Percentiles rank a stretch among this genome's conserved stretches.
Conservation (phyloP, 345 rosid genomes). For the Hibiscus trionum region DNA sequence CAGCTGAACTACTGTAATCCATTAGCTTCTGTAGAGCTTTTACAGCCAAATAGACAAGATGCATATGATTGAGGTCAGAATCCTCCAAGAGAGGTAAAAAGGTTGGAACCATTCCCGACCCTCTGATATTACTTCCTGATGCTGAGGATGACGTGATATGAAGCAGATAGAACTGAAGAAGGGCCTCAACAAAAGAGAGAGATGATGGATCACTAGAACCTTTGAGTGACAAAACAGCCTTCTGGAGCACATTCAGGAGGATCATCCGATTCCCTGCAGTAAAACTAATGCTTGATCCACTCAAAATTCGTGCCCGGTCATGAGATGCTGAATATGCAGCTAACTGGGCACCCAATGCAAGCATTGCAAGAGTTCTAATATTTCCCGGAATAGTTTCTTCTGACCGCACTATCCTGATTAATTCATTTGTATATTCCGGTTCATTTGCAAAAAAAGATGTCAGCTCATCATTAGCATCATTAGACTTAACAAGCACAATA, state of each 20-base stretch:
- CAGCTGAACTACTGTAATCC: constrained; percentile 67
- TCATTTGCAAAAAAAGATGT: constrained; percentile 91
- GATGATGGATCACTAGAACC: constrained; percentile 76
- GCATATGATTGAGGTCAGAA: constrained; percentile 68
- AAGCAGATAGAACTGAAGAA: constrained; percentile 90
- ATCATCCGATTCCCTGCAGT: constrained; percentile 83
- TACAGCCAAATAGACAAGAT: constrained; percentile 88
- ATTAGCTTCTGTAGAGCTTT: constrained; percentile 81
- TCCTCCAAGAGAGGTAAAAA: constrained; percentile 91
- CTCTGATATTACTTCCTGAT: constrained; percentile 86
- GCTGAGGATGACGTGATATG: constrained; percentile 91
- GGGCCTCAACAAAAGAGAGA: constrained; percentile 87
- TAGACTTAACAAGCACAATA: constrained; percentile 88
- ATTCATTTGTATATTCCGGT: constrained; percentile 93
- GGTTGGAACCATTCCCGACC: constrained; percentile 93
- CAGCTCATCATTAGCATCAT: constrained; percentile 86
- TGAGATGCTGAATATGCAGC: constrained; percentile 94
- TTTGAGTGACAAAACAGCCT: constrained; percentile 76
- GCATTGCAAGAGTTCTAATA: constrained; percentile 89
- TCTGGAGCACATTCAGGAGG: constrained; percentile 94
- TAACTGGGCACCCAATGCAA: constrained; percentile 84
- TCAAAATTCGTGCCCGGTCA: constrained; percentile 85
- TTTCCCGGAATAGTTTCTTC: constrained; percentile 81
- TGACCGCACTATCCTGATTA: constrained; percentile 81
- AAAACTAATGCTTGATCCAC: constrained; percentile 90